Conservation (phyloP, 305 asterid genomes). For the Solanum hybrid region DNA sequence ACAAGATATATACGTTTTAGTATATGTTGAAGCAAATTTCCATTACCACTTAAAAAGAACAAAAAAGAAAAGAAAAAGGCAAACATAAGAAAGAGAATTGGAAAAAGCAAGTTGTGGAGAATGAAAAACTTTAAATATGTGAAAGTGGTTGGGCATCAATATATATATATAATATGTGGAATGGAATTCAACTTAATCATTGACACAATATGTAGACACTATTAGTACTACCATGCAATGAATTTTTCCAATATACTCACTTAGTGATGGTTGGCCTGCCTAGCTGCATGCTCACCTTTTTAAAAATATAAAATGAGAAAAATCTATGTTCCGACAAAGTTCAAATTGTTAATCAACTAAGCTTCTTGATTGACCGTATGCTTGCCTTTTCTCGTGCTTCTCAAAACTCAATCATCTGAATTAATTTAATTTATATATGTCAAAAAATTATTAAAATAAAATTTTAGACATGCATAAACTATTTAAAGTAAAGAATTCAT, state of each 20-base stretch:
- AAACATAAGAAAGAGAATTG: not conserved
- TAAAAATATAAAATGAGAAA: not conserved
- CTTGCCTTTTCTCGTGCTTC: not conserved
- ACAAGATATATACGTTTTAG: not conserved
- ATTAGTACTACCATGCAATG: not conserved
- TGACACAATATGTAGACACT: not conserved
- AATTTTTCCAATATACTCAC: not conserved
- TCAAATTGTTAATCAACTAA: not conserved
- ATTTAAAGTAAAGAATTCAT: no score
- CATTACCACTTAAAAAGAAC: not conserved
- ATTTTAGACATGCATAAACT: not conserved
- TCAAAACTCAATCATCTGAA: not conserved
- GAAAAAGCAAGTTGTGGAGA: not conserved
- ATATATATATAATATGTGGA: not conserved
- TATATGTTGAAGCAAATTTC: not conserved
- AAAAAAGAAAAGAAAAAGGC: not conserved
- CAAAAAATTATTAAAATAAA: not conserved
- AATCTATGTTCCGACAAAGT: not conserved
- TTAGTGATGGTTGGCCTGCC: not conserved
- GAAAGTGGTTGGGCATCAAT: not conserved
- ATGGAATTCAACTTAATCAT: constrained; percentile 2
- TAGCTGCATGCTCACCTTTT: not conserved
- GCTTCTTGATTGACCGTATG: not conserved
- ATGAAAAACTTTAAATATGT: not conserved
- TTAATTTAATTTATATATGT: not conserved